Conservation (phyloP, 192 early-diverging fungal genomes). For the Coemansia sp. region DNA sequence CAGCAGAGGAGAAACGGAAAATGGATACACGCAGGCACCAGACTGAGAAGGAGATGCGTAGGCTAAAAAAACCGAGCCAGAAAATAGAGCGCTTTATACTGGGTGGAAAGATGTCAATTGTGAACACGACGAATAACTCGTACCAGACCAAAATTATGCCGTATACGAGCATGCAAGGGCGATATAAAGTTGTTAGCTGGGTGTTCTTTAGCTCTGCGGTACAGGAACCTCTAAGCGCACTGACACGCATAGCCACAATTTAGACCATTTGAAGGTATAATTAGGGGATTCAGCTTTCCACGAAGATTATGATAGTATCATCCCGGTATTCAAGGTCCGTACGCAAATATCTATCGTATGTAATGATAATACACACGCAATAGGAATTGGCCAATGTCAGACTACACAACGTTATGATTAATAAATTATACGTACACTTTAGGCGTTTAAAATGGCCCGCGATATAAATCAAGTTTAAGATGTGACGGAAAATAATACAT, state of each 20-base stretch:
- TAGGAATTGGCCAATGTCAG: neutral
- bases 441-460: neutral
- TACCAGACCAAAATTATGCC: too few relatives aligned
- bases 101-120: neutral
- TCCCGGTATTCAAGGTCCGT: neutral
- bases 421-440: neutral
- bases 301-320: neutral
- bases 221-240: neutral
- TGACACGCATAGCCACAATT: neutral
- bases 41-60: neutral
- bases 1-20: neutral
- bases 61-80: neutral
- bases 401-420: neutral
- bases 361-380: neutral
- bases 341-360: neutral
- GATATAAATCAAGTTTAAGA: neutral
- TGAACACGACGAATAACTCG: neutral
- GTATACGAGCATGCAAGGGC: too few relatives aligned
- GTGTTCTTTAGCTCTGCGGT: too few relatives aligned
- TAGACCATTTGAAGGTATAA: neutral
- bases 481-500: neutral
- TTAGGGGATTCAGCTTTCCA: neutral
- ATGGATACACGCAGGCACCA: neutral
- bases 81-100: neutral
- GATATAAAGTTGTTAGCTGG: too few relatives aligned